Evolutionary conservation across 2,329 filamentous ascomycete species (phyloP).

Genomic region (Nectriaceae sp.): DNA sequence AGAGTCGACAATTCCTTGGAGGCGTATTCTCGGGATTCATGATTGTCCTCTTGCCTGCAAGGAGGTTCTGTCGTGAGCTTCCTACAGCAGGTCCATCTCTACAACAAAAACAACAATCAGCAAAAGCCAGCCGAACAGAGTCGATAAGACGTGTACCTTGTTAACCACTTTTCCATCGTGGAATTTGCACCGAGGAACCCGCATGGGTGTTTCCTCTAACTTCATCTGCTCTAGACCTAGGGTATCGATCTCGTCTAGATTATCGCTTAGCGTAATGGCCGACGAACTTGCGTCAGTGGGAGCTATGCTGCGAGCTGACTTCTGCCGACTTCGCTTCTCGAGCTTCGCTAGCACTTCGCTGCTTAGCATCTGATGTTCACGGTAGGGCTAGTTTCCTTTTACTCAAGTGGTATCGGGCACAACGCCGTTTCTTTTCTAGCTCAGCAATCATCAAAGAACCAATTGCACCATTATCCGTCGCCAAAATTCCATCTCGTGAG

Average conservation of each 20-base stretch:
- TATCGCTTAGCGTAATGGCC: neutral
- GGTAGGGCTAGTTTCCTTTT: neutral
- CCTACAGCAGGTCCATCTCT: slow-evolving; percentile 17
- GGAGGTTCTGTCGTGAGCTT: neutral
- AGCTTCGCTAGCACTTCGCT: neutral
- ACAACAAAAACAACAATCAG: neutral
- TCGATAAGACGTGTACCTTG: neutral
- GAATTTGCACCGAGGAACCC: slow-evolving; percentile 4
- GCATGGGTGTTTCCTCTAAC: neutral
- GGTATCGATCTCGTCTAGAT: neutral
- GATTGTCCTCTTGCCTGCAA: slow-evolving; percentile 6
- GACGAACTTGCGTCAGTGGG: neutral
- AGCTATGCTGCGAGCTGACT: neutral
- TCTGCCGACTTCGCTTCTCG: neutral
- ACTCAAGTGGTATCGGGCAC: neutral
- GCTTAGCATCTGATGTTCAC: neutral
- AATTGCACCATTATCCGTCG: no score
- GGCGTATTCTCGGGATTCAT: neutral
- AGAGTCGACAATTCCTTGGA: slow-evolving; percentile 1
- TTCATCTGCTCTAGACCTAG: neutral
- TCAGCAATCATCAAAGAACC: no score
- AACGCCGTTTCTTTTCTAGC: neutral
- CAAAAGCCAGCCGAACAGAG: neutral
- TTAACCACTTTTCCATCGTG: slow-evolving; percentile 2
- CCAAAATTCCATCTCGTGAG: no score